These are phyloP conservation scores for Talaromyces funiculosus DNA, from an alignment of 2,329 filamentous ascomycete species.

Conservation along the genomic window DNA sequence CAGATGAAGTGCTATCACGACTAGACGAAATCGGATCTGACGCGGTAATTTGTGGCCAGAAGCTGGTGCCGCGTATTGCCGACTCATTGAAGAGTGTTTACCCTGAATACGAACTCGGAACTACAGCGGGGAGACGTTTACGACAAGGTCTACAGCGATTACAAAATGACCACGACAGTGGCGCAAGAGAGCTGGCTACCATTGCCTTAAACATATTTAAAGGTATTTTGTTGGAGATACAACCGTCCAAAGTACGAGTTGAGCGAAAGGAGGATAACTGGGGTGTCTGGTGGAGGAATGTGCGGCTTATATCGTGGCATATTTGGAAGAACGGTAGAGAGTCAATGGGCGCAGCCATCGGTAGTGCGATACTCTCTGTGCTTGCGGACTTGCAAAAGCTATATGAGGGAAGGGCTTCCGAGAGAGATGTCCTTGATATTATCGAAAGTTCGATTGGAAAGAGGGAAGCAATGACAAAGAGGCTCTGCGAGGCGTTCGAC, in stretches of 20 bases:
- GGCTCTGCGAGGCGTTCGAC: slow-evolving; percentile 23
- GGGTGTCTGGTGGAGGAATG: slow-evolving; percentile 49
- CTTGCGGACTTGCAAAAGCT: slow-evolving; percentile 23
- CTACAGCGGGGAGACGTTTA: slow-evolving; percentile 43
- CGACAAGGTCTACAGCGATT: slow-evolving; percentile 45
- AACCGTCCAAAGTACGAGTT: not conserved
- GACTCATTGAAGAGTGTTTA: slow-evolving; percentile 56
- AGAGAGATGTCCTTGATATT: slow-evolving; percentile 14
- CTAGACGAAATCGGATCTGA: slow-evolving; percentile 31
- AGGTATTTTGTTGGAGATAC: slow-evolving; percentile 35
- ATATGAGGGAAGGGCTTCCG: slow-evolving; percentile 17
- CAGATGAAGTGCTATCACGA: slow-evolving; percentile 38
- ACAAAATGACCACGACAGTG: slow-evolving; percentile 54
- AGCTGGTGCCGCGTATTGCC: slow-evolving; percentile 52
- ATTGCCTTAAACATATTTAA: slow-evolving; percentile 49
- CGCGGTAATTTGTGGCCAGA: slow-evolving; percentile 29
- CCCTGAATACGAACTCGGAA: slow-evolving; percentile 51
- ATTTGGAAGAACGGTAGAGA: slow-evolving; percentile 61
- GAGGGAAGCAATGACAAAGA: slow-evolving; percentile 19
- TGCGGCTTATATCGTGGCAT: slow-evolving; percentile 57
- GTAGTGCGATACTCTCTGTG: slow-evolving; percentile 29
- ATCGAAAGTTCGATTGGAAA: slow-evolving; percentile 24
- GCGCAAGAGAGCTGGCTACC: slow-evolving; percentile 54
- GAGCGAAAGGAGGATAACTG: slow-evolving; percentile 17
- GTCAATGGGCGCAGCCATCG: slow-evolving; percentile 59